phyloP scores from a whole-genome alignment of 2,329 filamentous ascomycete genomes.

The Beauveria scarabaeidicola region DNA sequence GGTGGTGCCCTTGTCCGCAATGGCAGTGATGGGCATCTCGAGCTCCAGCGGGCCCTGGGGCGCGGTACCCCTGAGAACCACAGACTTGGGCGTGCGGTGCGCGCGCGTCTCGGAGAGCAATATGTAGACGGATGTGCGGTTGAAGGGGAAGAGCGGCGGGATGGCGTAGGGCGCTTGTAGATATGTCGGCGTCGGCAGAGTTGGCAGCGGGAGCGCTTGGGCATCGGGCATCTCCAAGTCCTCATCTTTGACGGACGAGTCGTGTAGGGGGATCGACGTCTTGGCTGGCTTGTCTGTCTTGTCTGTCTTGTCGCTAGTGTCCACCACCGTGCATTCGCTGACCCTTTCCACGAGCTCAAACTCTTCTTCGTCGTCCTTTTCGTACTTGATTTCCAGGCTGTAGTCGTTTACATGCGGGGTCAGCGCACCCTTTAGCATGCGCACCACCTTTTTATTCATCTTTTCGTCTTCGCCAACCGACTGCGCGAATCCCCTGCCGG shows the following conservation, averaged over 20 bases:
- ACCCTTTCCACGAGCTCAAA: slow-evolving; percentile 56
- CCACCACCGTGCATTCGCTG: slow-evolving; percentile 37
- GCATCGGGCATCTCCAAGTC: slow-evolving; percentile 24
- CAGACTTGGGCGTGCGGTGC: slow-evolving; percentile 35
- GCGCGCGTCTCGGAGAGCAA: slow-evolving; percentile 46
- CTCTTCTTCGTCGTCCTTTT: slow-evolving; percentile 34
- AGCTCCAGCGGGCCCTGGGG: slow-evolving; percentile 51
- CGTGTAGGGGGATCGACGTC: slow-evolving; percentile 49
- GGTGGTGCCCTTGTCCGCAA: slow-evolving; percentile 38
- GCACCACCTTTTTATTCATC: slow-evolving; percentile 59
- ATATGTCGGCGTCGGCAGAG: slow-evolving; percentile 42
- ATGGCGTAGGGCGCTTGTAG: slow-evolving; percentile 58
- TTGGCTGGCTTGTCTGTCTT: slow-evolving; percentile 12
- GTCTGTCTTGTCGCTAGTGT: slow-evolving; percentile 16
- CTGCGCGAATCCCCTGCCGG: slow-evolving; percentile 53
- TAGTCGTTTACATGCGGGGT: slow-evolving; percentile 59
- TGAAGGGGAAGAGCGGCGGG: slow-evolving; percentile 59
- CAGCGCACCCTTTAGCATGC: slow-evolving; percentile 65
- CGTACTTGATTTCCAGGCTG: slow-evolving; percentile 54
- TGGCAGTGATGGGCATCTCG: slow-evolving; percentile 51
- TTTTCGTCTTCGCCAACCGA: slow-evolving; percentile 54
- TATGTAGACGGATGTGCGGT: slow-evolving; percentile 56
- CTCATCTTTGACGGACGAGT: slow-evolving; percentile 37
- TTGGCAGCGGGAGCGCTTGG: slow-evolving; percentile 38
- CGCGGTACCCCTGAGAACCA: slow-evolving; percentile 51